Percentiles rank a stretch among this genome's conserved stretches.
Evolutionary conservation across 345 rosid species (phyloP).

Genomic region (Cardiospermum halicacabum): DNA sequence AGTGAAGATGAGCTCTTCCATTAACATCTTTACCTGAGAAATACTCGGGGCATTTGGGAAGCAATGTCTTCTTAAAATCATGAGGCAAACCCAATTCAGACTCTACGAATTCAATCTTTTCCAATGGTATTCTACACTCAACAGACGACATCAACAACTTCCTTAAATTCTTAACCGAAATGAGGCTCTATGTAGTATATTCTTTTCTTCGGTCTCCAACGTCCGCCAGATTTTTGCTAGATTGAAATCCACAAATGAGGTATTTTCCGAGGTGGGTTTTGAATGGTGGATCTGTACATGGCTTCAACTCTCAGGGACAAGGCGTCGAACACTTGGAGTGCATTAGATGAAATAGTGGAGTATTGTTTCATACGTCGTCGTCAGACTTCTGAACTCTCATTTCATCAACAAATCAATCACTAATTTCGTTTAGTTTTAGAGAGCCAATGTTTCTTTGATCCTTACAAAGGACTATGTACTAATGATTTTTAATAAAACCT

Average conservation of each 20-base stretch:
- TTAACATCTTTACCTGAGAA: conserved; percentile 59
- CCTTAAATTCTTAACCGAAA: conserved; percentile 67
- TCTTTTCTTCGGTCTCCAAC: conserved; percentile 81
- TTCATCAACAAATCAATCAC: too few species aligned
- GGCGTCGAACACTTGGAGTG: conserved; percentile 28
- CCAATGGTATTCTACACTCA: conserved; percentile 74
- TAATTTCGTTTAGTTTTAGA: too few species aligned
- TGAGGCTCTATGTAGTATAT: conserved; percentile 65
- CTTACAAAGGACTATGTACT: too few species aligned
- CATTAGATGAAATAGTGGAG: conserved; percentile 1
- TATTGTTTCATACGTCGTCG: too few species aligned
- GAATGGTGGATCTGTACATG: conserved; percentile 13
- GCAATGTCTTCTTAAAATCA: conserved; percentile 49
- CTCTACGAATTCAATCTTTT: conserved; percentile 63
- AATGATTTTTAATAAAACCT: too few species aligned
- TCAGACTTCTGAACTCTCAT: too few species aligned
- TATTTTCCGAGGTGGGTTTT: not conserved
- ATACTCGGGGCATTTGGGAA: conserved; percentile 64
- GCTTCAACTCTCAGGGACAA: conserved; percentile 12
- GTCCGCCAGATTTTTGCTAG: conserved; percentile 60
- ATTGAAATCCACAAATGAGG: conserved; percentile 32
- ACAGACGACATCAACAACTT: conserved; percentile 83
- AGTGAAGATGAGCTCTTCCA: conserved; percentile 54
- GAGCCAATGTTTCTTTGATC: too few species aligned
- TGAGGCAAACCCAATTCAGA: conserved; percentile 76